A percentile compares a stretch with the other conserved stretches of the same genome.
These are phyloP conservation scores for Rhodomyrtus tomentosa DNA, from an alignment of 345 rosid genomes.

Conservation along the genomic window DNA sequence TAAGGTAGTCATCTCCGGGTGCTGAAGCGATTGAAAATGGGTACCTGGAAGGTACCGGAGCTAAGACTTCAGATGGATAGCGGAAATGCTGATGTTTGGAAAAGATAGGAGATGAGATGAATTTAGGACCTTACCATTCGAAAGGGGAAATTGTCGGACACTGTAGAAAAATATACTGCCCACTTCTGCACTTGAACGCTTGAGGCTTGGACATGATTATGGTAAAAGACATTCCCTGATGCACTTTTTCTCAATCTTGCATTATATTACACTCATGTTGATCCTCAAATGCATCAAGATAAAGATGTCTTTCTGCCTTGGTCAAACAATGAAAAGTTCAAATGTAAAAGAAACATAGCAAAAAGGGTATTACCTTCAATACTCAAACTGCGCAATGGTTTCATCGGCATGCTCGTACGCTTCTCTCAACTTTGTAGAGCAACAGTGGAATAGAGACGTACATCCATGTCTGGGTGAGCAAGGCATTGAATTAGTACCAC, in stretches of 20 bases:
- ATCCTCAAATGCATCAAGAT: not conserved
- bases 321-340: not conserved
- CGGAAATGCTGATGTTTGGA: not conserved
- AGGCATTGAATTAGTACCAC: not conserved
- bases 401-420: constrained; percentile 67
- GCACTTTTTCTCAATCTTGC: not conserved
- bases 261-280: not conserved
- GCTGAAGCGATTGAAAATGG: constrained; percentile 95
- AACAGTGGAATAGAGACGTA: constrained; percentile 65
- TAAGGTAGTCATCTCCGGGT: constrained; percentile 73
- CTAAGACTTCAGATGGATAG: not conserved
- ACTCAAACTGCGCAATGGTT: constrained; percentile 58
- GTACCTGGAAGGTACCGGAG: constrained; percentile 39
- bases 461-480: constrained; percentile 82
- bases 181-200: constrained; percentile 86
- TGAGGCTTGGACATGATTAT: constrained; percentile 78
- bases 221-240: constrained; percentile 75
- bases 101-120: not conserved
- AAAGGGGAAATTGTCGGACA: constrained; percentile 75
- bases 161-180: constrained; percentile 87
- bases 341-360: not conserved
- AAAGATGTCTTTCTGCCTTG: not conserved
- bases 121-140: constrained; percentile 46
- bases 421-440: constrained; percentile 71
- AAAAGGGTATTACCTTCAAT: constrained; percentile 35